phyloP scores from a whole-genome alignment of 768 basidiomycete species.

The Leccinum imitatum region DNA sequence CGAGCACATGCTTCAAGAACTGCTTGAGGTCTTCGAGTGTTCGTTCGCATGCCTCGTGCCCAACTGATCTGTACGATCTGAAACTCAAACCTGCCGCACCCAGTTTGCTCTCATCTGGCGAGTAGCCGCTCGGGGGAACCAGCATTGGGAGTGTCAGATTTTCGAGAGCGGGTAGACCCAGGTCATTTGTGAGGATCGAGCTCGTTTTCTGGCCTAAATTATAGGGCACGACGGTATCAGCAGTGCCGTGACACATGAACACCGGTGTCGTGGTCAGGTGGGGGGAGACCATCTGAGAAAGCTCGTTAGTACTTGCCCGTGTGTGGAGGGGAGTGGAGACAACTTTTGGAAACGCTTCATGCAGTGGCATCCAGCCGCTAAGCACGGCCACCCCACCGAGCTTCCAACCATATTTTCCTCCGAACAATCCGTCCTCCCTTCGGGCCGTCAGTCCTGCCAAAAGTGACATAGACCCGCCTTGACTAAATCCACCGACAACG shows the following conservation, averaged over 20 bases:
- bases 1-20: slow-evolving; percentile 67
- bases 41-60: slow-evolving; percentile 60
- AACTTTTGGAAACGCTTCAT: slow-evolving; percentile 63
- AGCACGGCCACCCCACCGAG: slow-evolving; percentile 71
- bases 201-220: slow-evolving; percentile 53
- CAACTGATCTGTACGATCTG: slow-evolving; percentile 64
- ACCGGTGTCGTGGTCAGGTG: slow-evolving; percentile 65
- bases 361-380: slow-evolving; percentile 79
- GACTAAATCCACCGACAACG: slow-evolving; percentile 86
- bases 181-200: slow-evolving; percentile 50
- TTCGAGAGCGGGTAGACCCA: slow-evolving; percentile 48
- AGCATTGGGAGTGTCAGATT: slow-evolving; percentile 36
- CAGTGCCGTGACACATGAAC: slow-evolving; percentile 84
- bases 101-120: slow-evolving; percentile 18
- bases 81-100: slow-evolving; percentile 56
- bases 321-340: slow-evolving; percentile 18
- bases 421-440: slow-evolving; percentile 25
- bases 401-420: slow-evolving; percentile 46
- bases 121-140: slow-evolving; percentile 20
- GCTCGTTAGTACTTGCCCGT: slow-evolving; percentile 4
- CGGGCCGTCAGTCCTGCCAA: slow-evolving; percentile 56
- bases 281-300: slow-evolving; percentile 55
- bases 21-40: slow-evolving; percentile 69
- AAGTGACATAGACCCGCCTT: slow-evolving; percentile 80
- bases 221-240: slow-evolving; percentile 70